Base-by-base conservation (phyloP, 345 rosid genomes). In the Citrus reticulata region DNA sequence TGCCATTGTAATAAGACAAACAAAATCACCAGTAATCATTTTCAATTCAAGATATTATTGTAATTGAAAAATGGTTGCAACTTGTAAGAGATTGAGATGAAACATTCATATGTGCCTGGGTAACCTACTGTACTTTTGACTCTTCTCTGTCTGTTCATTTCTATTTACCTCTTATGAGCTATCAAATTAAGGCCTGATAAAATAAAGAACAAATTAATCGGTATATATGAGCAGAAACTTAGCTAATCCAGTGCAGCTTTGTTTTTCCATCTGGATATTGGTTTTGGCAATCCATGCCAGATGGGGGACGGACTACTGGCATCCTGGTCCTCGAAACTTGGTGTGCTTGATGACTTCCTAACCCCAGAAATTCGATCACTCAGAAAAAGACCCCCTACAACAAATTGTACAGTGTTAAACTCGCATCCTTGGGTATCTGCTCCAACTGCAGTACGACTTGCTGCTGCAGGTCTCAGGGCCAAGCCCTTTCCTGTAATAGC, bases 231-330 rank as follows among this genome's bases (percentile, higher is more conserved):
- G 46, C 34, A 35, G 25, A 0, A 46, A 29, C 25, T 32, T 10
- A n/a, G 59, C 85, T 89, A 93, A 86, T 95, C 98, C 39, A 93
- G 85, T 5, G 98, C 98, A n/a, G 95, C 86, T 85, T 93, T 92
- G 88, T 81, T 86, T 82, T 84, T 87, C 76, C 93, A 80, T 59
- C 87, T 91, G n/a, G 90, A 80, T 84, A 88, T 79, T 51, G 94
- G 95, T 81, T 83, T 90, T 7, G 95, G 92, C 73, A 95, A 83
- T 34, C 97, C 95, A 73, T 92, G 81, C 95, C 95, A 83, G 30
- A 87, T 39, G 10, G 86, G 84, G 32, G 90, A 81, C 29, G 84
- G 83, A 67, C 76, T 73, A 68, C 79, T 81, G 49, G 70, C 79
- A 4, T 86, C 91, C 62, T 83, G 84, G 65, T 94, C 95, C 72